Conservation (phyloP, 495 filamentous ascomycete genomes). For the Annulohypoxylon moriforme region DNA sequence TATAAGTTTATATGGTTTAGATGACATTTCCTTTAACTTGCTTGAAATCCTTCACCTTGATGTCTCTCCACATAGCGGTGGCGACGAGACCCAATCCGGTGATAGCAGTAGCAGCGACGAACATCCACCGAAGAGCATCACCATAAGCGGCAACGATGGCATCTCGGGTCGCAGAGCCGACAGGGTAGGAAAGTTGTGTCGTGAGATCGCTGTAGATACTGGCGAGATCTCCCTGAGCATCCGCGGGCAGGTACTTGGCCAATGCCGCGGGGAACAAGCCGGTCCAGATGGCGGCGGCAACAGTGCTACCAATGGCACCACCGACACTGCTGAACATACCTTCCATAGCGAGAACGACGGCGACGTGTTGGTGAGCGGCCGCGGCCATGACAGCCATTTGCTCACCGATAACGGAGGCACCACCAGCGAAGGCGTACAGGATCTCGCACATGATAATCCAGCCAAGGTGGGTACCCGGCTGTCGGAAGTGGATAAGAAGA, state of each 20-base stretch:
- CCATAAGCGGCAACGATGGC: conserved; percentile 69
- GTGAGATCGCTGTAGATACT: conserved; percentile 65
- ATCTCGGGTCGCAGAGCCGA: conserved; percentile 60
- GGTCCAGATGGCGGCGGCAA: conserved; percentile 76
- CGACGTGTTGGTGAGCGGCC: conserved; percentile 72
- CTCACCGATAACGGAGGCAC: conserved; percentile 67
- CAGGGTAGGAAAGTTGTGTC: conserved; percentile 63
- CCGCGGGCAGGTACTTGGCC: conserved; percentile 65
- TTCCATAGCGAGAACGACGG: conserved; percentile 72
- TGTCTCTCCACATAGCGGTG: conserved; percentile 64
- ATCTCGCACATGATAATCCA: conserved; percentile 83
- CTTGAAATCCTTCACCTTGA: conserved; percentile 66
- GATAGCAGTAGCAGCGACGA: conserved; percentile 64
- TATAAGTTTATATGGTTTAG: conserved; percentile 24
- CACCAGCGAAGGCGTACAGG: conserved; percentile 77
- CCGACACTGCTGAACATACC: conserved; percentile 72
- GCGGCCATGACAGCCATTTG: conserved; percentile 77
- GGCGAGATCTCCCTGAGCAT: conserved; percentile 55
- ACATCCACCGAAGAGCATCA: conserved; percentile 65
- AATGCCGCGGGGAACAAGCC: conserved; percentile 67
- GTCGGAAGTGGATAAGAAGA: conserved; percentile 80
- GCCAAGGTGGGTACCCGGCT: conserved; percentile 65
- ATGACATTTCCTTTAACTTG: conserved; percentile 50
- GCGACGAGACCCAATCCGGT: conserved; percentile 60
- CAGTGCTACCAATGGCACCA: conserved; percentile 69